Conservation (phyloP, 2,329 filamentous ascomycete genomes). For the Ophiostoma ulmi region DNA sequence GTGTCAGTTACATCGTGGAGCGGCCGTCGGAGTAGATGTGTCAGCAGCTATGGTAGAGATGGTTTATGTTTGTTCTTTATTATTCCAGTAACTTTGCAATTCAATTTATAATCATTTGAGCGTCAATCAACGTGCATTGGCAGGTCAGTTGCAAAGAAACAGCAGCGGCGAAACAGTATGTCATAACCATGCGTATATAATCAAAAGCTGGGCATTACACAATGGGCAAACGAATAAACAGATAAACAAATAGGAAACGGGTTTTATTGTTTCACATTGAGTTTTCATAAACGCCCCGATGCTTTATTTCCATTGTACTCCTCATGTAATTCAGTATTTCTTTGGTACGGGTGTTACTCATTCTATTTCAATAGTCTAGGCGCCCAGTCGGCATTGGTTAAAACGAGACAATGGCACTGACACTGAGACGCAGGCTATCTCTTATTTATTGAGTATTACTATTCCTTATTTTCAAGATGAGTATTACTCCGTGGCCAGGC, state of each 20-base stretch:
- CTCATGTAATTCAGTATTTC: neutral
- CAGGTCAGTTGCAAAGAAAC: too few species aligned
- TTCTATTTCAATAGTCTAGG: neutral
- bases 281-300: neutral
- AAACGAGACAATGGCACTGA: neutral
- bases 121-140: too few species aligned
- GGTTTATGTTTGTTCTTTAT: too few species aligned
- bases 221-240: too few species aligned
- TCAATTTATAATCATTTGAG: too few species aligned
- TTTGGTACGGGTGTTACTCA: neutral
- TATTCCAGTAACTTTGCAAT: too few species aligned
- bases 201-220: too few species aligned
- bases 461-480: neutral
- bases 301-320: neutral
- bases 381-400: slow-evolving; percentile 1
- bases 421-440: neutral
- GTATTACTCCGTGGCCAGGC: neutral
- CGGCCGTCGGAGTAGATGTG: too few species aligned
- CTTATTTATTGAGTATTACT: neutral
- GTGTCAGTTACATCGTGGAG: too few species aligned
- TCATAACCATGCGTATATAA: too few species aligned
- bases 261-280: neutral
- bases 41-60: too few species aligned
- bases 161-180: too few species aligned
- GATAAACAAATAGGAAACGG: neutral